These are phyloP conservation scores for Mallotus repandus DNA, from an alignment of 441 rosid genomes.

Conservation along the genomic window DNA sequence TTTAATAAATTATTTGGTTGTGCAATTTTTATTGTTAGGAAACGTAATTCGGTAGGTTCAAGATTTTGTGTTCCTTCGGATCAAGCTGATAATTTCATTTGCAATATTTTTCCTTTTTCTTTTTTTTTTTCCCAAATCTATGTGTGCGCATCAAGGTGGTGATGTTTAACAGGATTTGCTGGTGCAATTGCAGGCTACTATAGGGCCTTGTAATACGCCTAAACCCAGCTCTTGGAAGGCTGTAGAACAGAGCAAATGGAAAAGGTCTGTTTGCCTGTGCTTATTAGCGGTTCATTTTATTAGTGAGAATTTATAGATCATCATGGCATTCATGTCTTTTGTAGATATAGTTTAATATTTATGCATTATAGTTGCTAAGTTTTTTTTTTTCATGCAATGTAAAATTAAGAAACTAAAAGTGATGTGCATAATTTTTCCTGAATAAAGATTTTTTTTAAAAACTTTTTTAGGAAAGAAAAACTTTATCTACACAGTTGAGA, in stretches of 20 bases:
- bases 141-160: neutral
- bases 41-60: neutral
- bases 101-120: neutral
- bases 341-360: no score
- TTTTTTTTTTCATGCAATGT: neutral
- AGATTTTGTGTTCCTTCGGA: neutral
- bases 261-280: constrained; percentile 55
- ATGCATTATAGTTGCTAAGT: no score
- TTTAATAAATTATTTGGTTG: constrained; percentile 3
- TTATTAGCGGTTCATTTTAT: no score
- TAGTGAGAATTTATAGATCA: no score
- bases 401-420: neutral
- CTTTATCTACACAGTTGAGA: constrained; percentile 8
- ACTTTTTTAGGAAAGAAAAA: neutral
- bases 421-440: neutral
- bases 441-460: no score
- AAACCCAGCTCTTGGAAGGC: constrained; percentile 98
- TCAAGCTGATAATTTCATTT: neutral
- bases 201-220: constrained; percentile 82
- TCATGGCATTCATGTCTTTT: neutral
- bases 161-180: neutral
- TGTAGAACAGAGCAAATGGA: constrained; percentile 94
- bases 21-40: neutral
- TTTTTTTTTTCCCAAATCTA: neutral
- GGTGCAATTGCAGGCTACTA: constrained; percentile 60